phyloP scores from a whole-genome alignment of 306 rosid genomes.

The Vigna unguiculata region DNA sequence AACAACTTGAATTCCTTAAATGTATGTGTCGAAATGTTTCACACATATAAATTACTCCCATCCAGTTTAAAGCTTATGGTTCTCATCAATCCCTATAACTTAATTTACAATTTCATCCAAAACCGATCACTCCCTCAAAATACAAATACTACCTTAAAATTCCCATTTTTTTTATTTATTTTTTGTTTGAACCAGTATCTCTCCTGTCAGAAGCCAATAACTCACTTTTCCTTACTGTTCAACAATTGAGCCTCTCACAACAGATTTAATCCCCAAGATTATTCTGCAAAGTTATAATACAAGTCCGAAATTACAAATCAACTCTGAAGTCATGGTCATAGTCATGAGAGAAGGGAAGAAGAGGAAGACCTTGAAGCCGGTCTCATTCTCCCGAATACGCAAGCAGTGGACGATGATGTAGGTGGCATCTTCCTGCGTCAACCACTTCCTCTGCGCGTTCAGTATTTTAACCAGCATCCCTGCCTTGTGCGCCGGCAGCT shows the following conservation, averaged over 20 bases:
- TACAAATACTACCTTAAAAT: neutral
- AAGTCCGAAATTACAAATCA: neutral
- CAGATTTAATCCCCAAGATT: too few species aligned
- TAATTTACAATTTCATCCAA: neutral
- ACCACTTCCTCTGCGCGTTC: conserved; percentile 88
- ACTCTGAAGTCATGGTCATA: neutral
- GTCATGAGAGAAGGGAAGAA: neutral
- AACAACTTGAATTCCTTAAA: neutral
- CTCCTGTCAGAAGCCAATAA: neutral
- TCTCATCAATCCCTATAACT: conserved; percentile 19
- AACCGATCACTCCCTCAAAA: neutral
- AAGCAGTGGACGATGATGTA: conserved; percentile 80
- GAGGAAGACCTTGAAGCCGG: conserved; percentile 59
- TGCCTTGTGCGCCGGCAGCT: conserved; percentile 52
- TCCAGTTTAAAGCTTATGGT: neutral
- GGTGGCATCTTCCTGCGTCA: conserved; percentile 67
- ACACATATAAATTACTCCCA: neutral
- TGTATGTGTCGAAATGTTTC: neutral
- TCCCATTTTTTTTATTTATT: neutral
- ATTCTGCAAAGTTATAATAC: too few species aligned
- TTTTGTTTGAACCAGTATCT: neutral
- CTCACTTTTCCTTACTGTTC: too few species aligned
- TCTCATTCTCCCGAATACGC: conserved; percentile 86
- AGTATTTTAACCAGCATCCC: conserved; percentile 60
- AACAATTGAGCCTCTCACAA: too few species aligned